Conservation (phyloP, 192 early-diverging fungal species). For the Mycoemilia scoparia region DNA sequence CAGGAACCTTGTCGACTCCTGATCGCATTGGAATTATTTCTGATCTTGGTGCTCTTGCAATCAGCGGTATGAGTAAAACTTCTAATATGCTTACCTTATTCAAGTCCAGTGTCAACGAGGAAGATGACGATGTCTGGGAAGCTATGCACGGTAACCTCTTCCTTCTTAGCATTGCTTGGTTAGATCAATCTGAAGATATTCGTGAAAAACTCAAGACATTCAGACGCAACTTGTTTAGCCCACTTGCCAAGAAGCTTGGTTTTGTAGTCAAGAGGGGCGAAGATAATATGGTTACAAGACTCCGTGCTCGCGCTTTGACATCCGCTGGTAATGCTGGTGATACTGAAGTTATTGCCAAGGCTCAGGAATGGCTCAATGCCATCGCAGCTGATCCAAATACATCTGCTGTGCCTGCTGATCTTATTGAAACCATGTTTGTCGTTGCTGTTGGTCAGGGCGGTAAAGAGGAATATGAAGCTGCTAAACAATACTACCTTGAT, state of each 20-base stretch:
- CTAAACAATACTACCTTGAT: conserved; percentile 22
- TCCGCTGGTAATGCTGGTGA: conserved; percentile 42
- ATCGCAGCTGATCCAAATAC: conserved; percentile 39
- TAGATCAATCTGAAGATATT: conserved; percentile 25
- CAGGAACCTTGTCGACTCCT: conserved; percentile 34
- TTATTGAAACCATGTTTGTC: conserved; percentile 35
- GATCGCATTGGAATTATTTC: conserved; percentile 73
- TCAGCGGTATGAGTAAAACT: conserved; percentile 62
- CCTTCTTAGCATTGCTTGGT: conserved; percentile 32
- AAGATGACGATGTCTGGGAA: conserved; percentile 30
- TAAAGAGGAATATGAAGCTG: conserved; percentile 22
- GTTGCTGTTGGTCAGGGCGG: conserved; percentile 35
- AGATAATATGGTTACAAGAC: conserved; percentile 31
- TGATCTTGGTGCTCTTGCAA: conserved; percentile 61
- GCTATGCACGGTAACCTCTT: conserved; percentile 13
- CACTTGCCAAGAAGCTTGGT: conserved; percentile 40
- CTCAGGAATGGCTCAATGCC: conserved; percentile 34
- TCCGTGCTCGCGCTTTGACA: conserved; percentile 42
- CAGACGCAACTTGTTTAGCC: conserved; percentile 30
- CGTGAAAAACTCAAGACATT: conserved; percentile 22
- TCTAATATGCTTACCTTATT: conserved; percentile 54
- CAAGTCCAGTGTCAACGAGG: conserved; percentile 47
- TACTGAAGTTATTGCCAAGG: conserved; percentile 26
- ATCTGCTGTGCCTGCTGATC: conserved; percentile 29
- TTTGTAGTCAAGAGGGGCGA: conserved; percentile 37